Base-by-base conservation (phyloP, 116 monocot genomes). In the Dioscorea cayenensis region DNA sequence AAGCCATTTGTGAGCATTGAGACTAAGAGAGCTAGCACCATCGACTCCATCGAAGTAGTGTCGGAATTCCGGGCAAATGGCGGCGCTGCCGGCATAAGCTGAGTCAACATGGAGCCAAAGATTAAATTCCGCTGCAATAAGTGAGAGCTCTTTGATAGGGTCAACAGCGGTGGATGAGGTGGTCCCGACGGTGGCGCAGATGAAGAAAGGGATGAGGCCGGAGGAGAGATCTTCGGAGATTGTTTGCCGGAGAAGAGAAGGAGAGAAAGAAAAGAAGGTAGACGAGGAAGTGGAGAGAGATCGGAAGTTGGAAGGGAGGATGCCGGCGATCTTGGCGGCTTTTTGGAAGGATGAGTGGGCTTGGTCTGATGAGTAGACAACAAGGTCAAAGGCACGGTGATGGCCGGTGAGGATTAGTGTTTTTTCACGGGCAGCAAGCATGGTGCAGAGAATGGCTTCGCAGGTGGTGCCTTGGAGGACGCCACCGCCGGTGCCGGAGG, bases 131-230 rank as follows among this genome's bases (percentile, higher is more conserved):
- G 29, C 60, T 1, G 81, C 81, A 0, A 78, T 58, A n/a, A 65
- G 28, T 7, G 78, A 77, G 3, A 85, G 59, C 19, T 72, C 78
- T 13, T n/a, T 50, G 29, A 85, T 18, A 21, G 81, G 85, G 37
- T 85, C 85, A 6, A 85, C 76, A 6, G 81, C 78, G 12, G 75
- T 75, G 1, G 75, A 71, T 0, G 80, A 71, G 4, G 85, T 81
- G 29, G 81, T 81, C 28, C 85, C 85, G 7, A 85, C 71, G 16
- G 84, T 85, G 51, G 70, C 84, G 68, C 84, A 85, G 17, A 85
- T 22, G 68, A 81, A 85, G 12, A 81, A 14, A 12, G 81, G 85
- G 18, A 78, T 28, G 9, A 85, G 58, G 8, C 78, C 81, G 7
- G 49, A 14, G 4, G 49, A 70, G 4, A 69, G 16, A 60, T 85